These are phyloP conservation scores for Helotiales sp. DNA, from an alignment of 2,329 filamentous ascomycete genomes.

Conservation along the genomic window DNA sequence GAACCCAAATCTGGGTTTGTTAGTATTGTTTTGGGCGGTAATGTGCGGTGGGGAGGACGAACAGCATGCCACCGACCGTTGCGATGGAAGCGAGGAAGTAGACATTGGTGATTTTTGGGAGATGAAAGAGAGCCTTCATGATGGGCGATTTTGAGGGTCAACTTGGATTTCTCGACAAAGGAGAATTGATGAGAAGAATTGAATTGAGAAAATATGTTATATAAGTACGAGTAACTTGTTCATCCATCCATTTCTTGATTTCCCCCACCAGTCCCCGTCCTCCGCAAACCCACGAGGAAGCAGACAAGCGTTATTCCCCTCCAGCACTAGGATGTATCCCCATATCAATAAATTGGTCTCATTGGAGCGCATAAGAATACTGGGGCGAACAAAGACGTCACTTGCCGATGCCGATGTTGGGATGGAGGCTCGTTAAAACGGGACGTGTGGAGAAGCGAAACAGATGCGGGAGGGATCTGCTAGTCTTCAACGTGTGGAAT, in stretches of 20 bases:
- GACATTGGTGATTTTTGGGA: background rate
- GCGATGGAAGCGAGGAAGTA: background rate
- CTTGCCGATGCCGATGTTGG: background rate
- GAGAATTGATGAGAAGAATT: background rate
- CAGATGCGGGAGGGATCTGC: background rate
- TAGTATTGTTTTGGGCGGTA: background rate
- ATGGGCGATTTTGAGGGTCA: background rate
- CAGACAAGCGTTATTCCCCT: background rate
- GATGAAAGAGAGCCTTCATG: background rate
- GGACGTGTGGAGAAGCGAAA: background rate
- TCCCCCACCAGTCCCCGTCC: no score
- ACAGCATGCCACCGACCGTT: background rate
- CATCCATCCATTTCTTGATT: background rate
- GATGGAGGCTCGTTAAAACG: background rate
- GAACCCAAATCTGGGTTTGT: constrained; percentile 45
- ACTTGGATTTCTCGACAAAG: no score
- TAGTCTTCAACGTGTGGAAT: background rate
- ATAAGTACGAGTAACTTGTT: background rate
- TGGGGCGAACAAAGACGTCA: background rate
- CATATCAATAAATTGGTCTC: background rate
- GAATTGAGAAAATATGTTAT: background rate
- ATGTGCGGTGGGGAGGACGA: constrained; percentile 10
- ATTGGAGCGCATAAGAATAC: background rate
- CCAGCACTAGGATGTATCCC: background rate
- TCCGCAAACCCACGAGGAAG: background rate